Evolutionary conservation across 2,329 filamentous ascomycete species (phyloP), one percentile per base, ranked within the genome.

Genomic region (Colletotrichum tropicale): DNA sequence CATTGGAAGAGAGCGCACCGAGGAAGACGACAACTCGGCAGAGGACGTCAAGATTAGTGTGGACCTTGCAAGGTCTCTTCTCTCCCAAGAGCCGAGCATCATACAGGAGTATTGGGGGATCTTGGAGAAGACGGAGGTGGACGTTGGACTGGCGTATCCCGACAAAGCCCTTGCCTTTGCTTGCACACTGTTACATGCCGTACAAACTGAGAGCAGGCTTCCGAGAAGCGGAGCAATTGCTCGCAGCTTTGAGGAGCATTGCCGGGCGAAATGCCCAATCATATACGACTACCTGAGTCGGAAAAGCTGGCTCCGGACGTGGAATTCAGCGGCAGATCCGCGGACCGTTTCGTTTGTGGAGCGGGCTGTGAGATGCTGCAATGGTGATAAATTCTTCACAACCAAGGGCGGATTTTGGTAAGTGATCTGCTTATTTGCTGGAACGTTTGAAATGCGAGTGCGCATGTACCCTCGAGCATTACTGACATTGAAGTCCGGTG

Each of bases 401-500:
- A 58, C 24, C 21, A 28, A 58, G 55, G 26, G 26, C 3, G 55
- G 55, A 2, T 58, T 26, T 9, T 58, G 55, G 55, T 58, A 28
- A 5, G 55, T 58, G n/a, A 52, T 52, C 43, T 21, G 4, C 0
- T 52, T 10, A 18, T 18, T 58, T 62, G 8, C 5, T 21, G 18
- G 28, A 16, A 24, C 7, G 2, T 8, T 15, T 21, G 32, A 62
- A 21, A 9, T 15, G 4, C 6, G 12, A 52, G 43, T 52, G n/a
- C 6, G n/a, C 6, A 7, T 21, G n/a, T 5, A 21, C 4, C 6
- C 6, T 4, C 43, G n/a, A 52, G 10, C 1, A 13, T 6, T 6
- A 52, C 43, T 52, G n/a, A n/a, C 13, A 21, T 12, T 62, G n/a
- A 30, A 36, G n/a, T 6, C 16, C 6, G 3, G 2, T 21, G n/a